phyloP scores from a whole-genome alignment of 202 grass and related monocot species.

The Saccharum hybrid region DNA sequence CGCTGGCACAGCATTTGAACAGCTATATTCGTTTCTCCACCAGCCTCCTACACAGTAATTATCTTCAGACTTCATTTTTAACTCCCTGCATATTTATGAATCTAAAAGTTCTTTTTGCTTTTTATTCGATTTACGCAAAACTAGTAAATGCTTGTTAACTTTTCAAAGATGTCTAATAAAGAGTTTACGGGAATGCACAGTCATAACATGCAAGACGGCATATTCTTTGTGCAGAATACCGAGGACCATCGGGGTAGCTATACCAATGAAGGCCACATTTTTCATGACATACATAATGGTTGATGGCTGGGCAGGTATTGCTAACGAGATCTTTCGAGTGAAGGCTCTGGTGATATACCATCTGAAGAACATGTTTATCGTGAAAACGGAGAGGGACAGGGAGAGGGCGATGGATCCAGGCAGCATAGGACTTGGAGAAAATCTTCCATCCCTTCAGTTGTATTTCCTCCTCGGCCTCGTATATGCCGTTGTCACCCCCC shows the following conservation, averaged over 20 bases:
- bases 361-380: constrained; percentile 94
- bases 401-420: constrained; percentile 91
- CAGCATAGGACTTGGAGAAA: constrained; percentile 83
- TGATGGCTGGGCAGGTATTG: constrained; percentile 91
- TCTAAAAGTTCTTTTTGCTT: neutral
- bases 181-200: neutral
- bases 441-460: constrained; percentile 82
- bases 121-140: neutral
- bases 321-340: constrained; percentile 87
- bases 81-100: neutral
- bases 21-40: constrained; percentile 82
- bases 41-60: constrained; percentile 82
- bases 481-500: constrained; percentile 84
- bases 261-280: constrained; percentile 99
- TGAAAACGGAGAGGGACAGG: constrained; percentile 88
- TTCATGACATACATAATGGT: constrained; percentile 99
- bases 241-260: constrained; percentile 87
- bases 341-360: constrained; percentile 89
- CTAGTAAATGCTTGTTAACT: neutral
- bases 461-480: constrained; percentile 96
- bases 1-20: constrained; percentile 90
- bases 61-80: constrained; percentile 20
- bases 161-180: constrained; percentile 8
- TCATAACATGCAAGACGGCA: neutral
- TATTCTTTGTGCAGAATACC: constrained; percentile 67